Base-by-base conservation (phyloP, 176 grass and related monocot species). In the Musa itinerans region DNA sequence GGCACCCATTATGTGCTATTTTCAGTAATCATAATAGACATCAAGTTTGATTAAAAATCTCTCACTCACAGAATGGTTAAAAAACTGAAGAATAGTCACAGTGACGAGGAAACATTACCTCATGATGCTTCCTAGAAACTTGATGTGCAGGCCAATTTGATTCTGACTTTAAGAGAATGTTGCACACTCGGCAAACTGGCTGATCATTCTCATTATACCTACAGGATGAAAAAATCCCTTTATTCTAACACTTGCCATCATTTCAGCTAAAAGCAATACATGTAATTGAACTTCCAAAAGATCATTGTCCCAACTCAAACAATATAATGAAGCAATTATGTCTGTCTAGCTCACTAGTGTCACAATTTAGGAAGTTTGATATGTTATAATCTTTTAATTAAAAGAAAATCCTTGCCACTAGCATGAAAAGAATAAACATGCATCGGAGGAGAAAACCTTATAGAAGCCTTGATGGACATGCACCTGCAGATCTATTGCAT, bases 181-280 rank as follows among this genome's bases (percentile, higher is more conserved):
- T 99, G 84, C 95, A 99, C 16, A 99, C 79, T 86, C 78, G 91
- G 76, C 95, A 94, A 85, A 92, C 85, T 43, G 88, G 88, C 78
- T 94, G 95, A 56, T 93, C 95, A 27, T 85, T 88, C 57, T 99
- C 91, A 69, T 99, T 99, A 75, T 99, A 94, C 82, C 95, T 99
- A 78, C 69, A 84, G 12, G 57, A 80, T 0, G 0, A 54, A 58
- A 66, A 11, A 77, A 68, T 48, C 34, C 65, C 9, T 8, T 29
- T 25, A 6, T 69, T 52, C 78, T 12, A 76, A 3, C 53, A 50
- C 1, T 17, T 50, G 43, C 69, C 50, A 20, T 74, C 61, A 70
- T 54, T 25, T 59, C 10, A 54, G n/a, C 25, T 43, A 65, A 76
- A 43, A 15, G 24, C 11, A 67, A 67, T 67, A 34, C 2, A 67